Conservation (phyloP, 176 grass and related monocot genomes). For the Dactylis glomerata region DNA sequence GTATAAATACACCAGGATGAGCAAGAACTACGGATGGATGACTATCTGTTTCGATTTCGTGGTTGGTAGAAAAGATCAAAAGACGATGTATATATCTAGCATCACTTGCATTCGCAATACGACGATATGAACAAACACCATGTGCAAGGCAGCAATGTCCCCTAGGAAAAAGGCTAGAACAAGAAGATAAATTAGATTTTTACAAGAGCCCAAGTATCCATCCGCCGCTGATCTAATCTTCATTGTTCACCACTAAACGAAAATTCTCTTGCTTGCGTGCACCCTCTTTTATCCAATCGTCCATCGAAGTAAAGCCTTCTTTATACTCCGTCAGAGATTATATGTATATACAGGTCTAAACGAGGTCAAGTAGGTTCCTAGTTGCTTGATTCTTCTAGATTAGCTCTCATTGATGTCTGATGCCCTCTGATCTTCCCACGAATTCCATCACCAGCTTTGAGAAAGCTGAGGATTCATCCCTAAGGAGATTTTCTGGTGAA, state of each 20-base stretch:
- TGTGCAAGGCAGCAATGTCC: not conserved
- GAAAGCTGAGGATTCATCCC: conserved; percentile 71
- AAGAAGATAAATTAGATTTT: not conserved
- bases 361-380: not conserved
- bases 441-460: conserved; percentile 76
- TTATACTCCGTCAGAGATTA: not conserved
- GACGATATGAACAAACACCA: not conserved
- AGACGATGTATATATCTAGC: not conserved
- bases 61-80: not conserved
- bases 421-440: conserved; percentile 54
- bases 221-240: not conserved
- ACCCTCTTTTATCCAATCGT: not conserved
- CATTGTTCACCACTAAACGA: not conserved
- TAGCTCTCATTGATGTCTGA: conserved; percentile 13
- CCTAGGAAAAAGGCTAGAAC: not conserved
- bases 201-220: not conserved
- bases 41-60: not conserved
- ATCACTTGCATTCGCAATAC: not conserved
- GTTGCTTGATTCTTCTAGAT: conserved; percentile 21
- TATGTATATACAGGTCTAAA: conserved; percentile 17
- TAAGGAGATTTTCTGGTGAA: conserved; percentile 63
- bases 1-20: not conserved
- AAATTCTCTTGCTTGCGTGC: not conserved
- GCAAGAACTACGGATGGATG: not conserved
- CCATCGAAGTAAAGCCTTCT: not conserved